phyloP scores from a whole-genome alignment of 169 alveolate genomes.

The Neospora caninum region DNA sequence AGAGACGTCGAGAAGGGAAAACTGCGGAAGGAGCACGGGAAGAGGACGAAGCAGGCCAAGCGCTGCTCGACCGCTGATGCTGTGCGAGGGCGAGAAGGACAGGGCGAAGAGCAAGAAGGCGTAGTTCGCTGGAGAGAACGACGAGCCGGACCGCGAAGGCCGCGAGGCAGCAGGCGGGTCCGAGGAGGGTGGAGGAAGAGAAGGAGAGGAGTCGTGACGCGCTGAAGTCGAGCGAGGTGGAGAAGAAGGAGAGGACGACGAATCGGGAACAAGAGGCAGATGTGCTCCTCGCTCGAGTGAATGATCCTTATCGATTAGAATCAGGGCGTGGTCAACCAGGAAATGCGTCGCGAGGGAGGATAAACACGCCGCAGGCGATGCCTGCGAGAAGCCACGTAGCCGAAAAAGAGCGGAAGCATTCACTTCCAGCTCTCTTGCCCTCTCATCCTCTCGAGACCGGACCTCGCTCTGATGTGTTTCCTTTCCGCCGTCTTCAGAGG shows the following conservation, averaged over 20 bases:
- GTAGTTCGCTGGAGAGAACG: constrained; percentile 6
- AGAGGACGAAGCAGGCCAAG: background rate
- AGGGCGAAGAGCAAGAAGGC: background rate
- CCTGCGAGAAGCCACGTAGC: background rate
- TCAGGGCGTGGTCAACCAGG: background rate
- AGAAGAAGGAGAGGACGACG: background rate
- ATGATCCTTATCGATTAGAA: background rate
- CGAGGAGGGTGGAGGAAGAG: background rate
- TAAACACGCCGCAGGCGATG: background rate
- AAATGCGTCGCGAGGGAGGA: background rate
- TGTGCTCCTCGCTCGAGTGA: background rate
- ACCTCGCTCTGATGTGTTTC: background rate
- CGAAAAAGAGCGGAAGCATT: too few relatives aligned
- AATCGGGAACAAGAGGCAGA: background rate
- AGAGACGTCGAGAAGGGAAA: constrained; percentile 15
- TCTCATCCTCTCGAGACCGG: background rate
- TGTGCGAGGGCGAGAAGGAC: constrained; percentile 4
- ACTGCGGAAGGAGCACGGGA: background rate
- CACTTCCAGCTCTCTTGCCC: background rate
- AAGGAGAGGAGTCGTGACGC: background rate
- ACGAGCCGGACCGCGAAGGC: background rate
- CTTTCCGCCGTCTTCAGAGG: background rate
- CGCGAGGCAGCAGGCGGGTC: background rate
- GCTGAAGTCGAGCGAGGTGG: background rate
- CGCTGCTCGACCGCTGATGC: background rate